phyloP scores from a whole-genome alignment of 2,329 filamentous ascomycete species.

The Neonectria ditissima region DNA sequence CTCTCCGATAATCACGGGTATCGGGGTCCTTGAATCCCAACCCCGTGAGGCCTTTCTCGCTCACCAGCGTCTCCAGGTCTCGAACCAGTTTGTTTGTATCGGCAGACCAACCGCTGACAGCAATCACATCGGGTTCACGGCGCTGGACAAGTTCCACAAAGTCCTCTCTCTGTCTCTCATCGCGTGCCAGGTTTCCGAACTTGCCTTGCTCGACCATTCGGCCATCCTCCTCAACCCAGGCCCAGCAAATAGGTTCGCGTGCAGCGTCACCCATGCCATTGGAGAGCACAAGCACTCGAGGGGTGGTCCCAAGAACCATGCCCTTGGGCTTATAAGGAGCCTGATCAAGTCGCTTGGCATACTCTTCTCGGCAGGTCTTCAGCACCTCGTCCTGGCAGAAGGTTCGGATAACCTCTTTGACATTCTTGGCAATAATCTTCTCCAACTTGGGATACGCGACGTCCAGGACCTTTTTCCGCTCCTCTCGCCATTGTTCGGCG shows the following conservation, averaged over 20 bases:
- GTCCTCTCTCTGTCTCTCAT: constrained; percentile 73
- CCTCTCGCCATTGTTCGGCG: constrained; percentile 93
- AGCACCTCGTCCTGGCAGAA: constrained; percentile 94
- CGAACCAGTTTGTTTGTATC: constrained; percentile 87
- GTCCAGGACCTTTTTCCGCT: constrained; percentile 87
- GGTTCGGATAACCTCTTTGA: constrained; percentile 93
- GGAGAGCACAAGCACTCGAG: constrained; percentile 87
- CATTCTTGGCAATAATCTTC: constrained; percentile 85
- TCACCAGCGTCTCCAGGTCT: constrained; percentile 82
- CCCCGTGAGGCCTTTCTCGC: constrained; percentile 80
- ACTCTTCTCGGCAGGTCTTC: constrained; percentile 89
- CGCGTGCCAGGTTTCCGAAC: constrained; percentile 81
- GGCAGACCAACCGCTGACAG: constrained; percentile 87
- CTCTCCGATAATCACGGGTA: constrained; percentile 78
- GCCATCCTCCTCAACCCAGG: constrained; percentile 93
- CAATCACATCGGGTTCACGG: constrained; percentile 89
- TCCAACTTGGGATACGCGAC: constrained; percentile 85
- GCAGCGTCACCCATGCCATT: constrained; percentile 81
- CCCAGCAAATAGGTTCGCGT: constrained; percentile 88
- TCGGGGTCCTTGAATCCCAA: constrained; percentile 85
- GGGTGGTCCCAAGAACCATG: constrained; percentile 87
- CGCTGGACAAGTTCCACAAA: constrained; percentile 85
- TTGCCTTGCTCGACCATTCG: constrained; percentile 90
- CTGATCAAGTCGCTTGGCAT: constrained; percentile 90
- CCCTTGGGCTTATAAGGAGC: constrained; percentile 96